Conservation (phyloP, 345 rosid species). For the Psidium friedrichsthalianum region DNA sequence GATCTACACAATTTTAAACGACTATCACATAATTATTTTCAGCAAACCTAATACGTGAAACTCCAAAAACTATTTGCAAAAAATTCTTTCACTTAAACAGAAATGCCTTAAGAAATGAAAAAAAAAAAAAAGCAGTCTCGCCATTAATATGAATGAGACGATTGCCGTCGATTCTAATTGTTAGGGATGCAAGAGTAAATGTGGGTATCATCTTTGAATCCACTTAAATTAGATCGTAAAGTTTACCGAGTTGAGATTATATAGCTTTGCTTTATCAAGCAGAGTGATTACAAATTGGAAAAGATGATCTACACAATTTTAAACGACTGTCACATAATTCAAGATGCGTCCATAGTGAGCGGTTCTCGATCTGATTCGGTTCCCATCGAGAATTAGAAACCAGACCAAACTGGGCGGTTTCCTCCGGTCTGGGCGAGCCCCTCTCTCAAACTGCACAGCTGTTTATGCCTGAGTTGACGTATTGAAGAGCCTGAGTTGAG, state of each 20-base stretch:
- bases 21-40: no score
- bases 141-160: not conserved
- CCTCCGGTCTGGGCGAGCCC: conserved; percentile 14
- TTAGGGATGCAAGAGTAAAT: not conserved
- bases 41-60: no score
- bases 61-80: no score
- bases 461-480: conserved; percentile 32
- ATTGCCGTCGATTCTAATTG: not conserved
- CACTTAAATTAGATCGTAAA: not conserved
- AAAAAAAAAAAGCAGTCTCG: not conserved
- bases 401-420: no score
- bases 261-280: not conserved
- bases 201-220: not conserved
- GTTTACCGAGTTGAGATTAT: not conserved
- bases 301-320: not conserved
- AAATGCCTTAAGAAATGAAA: not conserved
- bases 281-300: not conserved
- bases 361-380: no score
- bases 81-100: no score
- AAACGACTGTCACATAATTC: not conserved
- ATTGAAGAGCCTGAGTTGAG: conserved; percentile 18
- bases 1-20: not conserved
- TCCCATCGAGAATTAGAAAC: no score
- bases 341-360: no score
- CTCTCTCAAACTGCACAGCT: conserved; percentile 33